Conservation (phyloP, 345 rosid species). For the Salix caprea region DNA sequence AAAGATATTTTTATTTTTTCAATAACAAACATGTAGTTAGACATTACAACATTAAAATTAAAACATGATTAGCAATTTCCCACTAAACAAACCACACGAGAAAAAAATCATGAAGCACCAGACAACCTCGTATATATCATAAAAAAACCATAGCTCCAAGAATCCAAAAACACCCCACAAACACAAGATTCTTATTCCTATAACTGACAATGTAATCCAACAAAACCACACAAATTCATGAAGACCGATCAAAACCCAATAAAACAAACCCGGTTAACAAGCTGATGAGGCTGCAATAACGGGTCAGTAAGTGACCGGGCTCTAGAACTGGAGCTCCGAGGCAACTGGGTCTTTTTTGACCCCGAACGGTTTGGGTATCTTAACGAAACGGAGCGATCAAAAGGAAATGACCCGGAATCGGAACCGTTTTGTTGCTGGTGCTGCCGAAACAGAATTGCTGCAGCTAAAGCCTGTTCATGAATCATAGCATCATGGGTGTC, state of each 20-base stretch:
- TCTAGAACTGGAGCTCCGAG: conserved; percentile 85
- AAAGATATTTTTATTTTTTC: neutral
- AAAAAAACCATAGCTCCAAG: neutral
- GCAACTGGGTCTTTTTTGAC: conserved; percentile 64
- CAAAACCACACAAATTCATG: neutral
- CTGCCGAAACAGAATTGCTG: conserved; percentile 64
- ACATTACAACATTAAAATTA: neutral
- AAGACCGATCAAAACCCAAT: neutral
- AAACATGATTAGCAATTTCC: neutral
- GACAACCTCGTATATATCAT: neutral
- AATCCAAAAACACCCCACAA: neutral
- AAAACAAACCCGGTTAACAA: conserved; percentile 65
- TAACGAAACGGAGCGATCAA: conserved; percentile 76
- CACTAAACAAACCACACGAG: neutral
- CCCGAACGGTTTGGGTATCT: conserved; percentile 51
- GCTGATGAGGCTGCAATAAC: conserved; percentile 82
- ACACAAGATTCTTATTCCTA: neutral
- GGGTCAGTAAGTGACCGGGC: conserved; percentile 87
- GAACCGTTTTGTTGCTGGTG: conserved; percentile 50
- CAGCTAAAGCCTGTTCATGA: conserved; percentile 74
- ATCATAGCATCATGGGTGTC: conserved; percentile 55
- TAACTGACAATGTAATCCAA: neutral
- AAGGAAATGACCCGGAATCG: conserved; percentile 42
- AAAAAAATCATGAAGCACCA: neutral
- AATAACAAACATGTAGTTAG: neutral